Base-by-base conservation (phyloP, 176 grass and related monocot genomes). In the Lolium rigidum region DNA sequence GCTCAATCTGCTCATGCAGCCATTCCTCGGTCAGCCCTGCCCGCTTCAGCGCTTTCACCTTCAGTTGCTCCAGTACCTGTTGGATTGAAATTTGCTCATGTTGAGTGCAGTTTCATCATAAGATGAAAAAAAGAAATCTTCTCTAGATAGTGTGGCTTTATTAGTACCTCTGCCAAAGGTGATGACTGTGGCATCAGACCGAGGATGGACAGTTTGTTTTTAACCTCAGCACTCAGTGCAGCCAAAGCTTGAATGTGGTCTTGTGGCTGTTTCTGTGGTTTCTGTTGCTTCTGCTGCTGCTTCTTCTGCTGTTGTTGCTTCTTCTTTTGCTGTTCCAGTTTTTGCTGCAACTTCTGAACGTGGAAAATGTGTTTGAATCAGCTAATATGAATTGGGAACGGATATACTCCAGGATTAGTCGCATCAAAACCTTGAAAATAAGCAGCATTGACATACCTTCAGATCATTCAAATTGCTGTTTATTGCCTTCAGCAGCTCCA, bases 391-490 rank as follows among this genome's bases (percentile, higher is more conserved):
- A 58, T 69, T 39, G 9, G 11, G 89, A 31, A 10, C 0, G 12
- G 7, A 60, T 78, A 62, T 38, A 9, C 0, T 74, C 65, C 64
- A 84, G 2, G 20, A 75, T 63, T 35, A 20, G 69, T 49, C 75
- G 48, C n/a, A 78, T 54, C 20, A 21, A 25, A 81, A 72, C n/a
- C 6, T 49, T 48, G 18, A 24, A 84, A 66, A 25, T 43, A 4
- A 35, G 52, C 10, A 64, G 16, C 9, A 72, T 35, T 13, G 81
- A 37, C 56, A 82, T 90, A 92, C 97, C 97, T 96, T 96, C 24
- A 96, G 85, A 61, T 96, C 91, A 62, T 88, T 96, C 68, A 99
- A 85, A 89, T 87, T 94, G 80, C 90, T 82, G 77, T 99, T 99
- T 83, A 99, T 91, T 18, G 90, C 76, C 89, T 96, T 99, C 70